Evolutionary conservation across 371 early-diverging fungal genomes (phyloP).

Genomic region (Parasitella parasitica): DNA sequence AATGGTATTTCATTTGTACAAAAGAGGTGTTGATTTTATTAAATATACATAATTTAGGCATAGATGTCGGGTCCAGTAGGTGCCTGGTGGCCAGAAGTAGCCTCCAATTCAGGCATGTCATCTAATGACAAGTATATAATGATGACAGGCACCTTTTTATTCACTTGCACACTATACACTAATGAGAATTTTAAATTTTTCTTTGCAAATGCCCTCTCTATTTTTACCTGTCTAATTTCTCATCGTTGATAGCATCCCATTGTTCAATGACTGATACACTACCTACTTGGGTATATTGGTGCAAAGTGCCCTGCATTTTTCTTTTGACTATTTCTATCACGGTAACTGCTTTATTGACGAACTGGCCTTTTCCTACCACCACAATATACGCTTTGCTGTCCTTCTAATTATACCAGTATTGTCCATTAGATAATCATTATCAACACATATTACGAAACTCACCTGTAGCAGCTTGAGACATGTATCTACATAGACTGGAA

Average conservation of each 20-base stretch:
- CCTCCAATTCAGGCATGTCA: slow-evolving; percentile 37
- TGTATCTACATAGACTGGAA: slow-evolving; percentile 36
- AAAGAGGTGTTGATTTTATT: neutral
- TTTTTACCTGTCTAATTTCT: slow-evolving; percentile 42
- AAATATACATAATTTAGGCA: neutral
- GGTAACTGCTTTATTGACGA: slow-evolving; percentile 64
- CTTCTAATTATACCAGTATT: slow-evolving; percentile 1
- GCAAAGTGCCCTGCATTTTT: slow-evolving; percentile 53
- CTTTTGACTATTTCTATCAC: slow-evolving; percentile 70
- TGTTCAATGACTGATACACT: slow-evolving; percentile 49
- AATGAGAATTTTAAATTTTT: too few relatives aligned
- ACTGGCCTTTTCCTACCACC: slow-evolving; percentile 47
- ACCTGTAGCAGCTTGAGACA: slow-evolving; percentile 39
- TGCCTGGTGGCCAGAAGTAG: slow-evolving; percentile 36
- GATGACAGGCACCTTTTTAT: slow-evolving; percentile 41
- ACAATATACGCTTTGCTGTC: slow-evolving; percentile 27
- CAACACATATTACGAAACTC: neutral
- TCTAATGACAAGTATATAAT: slow-evolving; percentile 39
- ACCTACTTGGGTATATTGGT: slow-evolving; percentile 64
- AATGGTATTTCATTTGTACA: slow-evolving; percentile 4
- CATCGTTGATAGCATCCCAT: slow-evolving; percentile 53
- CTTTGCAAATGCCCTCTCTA: too few relatives aligned
- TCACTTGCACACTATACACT: slow-evolving; percentile 32
- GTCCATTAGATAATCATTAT: too few relatives aligned
- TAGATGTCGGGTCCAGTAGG: slow-evolving; percentile 40